Evolutionary conservation across 2,329 filamentous ascomycete genomes (phyloP).

Genomic region (Chaetomium sp.): DNA sequence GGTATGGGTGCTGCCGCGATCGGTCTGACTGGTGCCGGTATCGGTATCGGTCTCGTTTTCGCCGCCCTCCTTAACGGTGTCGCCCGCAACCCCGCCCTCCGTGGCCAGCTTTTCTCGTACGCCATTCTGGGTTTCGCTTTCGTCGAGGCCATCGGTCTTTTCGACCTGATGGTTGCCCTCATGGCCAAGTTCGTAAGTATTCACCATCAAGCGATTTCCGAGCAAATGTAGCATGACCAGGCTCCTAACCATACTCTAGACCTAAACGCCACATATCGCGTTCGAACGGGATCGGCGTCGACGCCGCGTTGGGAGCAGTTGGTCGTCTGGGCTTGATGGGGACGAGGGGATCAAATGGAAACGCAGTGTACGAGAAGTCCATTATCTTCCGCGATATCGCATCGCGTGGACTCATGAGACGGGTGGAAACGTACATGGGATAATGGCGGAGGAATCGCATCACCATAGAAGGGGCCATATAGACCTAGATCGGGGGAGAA

Average conservation of each 20-base stretch:
- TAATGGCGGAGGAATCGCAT: conserved; percentile 26
- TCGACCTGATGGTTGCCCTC: conserved; percentile 87
- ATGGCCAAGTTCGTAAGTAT: conserved; percentile 80
- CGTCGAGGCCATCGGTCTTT: conserved; percentile 86
- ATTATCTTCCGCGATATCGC: conserved; percentile 17
- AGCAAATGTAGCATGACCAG: not conserved
- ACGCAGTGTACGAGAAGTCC: conserved; percentile 22
- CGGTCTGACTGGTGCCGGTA: conserved; percentile 87
- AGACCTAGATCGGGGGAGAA: conserved; percentile 27
- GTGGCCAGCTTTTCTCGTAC: conserved; percentile 93
- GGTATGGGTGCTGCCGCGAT: conserved; percentile 87
- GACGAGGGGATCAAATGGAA: conserved; percentile 15
- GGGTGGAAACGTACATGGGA: conserved; percentile 23
- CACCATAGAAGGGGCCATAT: conserved; percentile 26
- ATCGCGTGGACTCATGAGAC: conserved; percentile 16
- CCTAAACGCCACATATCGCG: conserved; percentile 23
- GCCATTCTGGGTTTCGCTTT: conserved; percentile 94
- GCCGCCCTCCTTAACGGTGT: conserved; percentile 82
- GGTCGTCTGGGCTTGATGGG: conserved; percentile 24
- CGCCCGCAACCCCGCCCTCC: conserved; percentile 89
- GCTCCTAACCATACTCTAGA: conserved; percentile 18
- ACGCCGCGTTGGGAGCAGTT: conserved; percentile 19
- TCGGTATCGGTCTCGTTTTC: conserved; percentile 94
- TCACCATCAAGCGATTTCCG: conserved; percentile 1
- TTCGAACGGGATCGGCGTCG: conserved; percentile 18